Base-by-base conservation (phyloP, 2,329 filamentous ascomycete genomes). In the Colletotrichum sp. region DNA sequence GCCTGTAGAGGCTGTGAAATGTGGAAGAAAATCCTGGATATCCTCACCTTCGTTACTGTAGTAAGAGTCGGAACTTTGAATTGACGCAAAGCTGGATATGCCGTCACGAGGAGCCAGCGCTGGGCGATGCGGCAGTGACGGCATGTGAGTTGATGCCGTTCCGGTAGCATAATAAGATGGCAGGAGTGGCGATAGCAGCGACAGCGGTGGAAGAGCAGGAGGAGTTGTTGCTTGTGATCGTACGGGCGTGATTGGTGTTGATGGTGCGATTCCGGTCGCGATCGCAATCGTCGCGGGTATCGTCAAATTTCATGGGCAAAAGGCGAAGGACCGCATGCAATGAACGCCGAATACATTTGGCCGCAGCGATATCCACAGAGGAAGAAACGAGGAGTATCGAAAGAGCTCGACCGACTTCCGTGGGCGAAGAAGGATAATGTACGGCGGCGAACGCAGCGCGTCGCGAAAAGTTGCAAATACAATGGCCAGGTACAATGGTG, bases 21-120 rank as follows among this genome's bases (percentile, higher is more conserved):
- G 64, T 68, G 30, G 27, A 27, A 34, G 36, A 9, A 25, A 36
- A 18, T n/a, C 18, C 16, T 18, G 64, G 60, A 25, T 32, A 30
- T 55, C 52, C 80, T 39, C 79, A 92, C 92, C 92, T 85, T 92
- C 86, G 79, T 93, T 92, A 70, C 90, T 90, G 79, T 94, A 92
- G 79, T 89, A 90, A 16, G 85, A 81, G 34, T 87, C 86, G 56
- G 77, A 78, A 66, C 75, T 78, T 55, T 77, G 78, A 60, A 77
- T 77, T 62, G 78, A 75, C 68, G 80, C 78, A 70, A 79, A 77
- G 74, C 78, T 80, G 78, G 79, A 77, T 80, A 78, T 81, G 81
- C 82, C 83, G 80, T 84, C 83, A 79, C 81, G 80, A 66, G 79
- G 78, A 81, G 82, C 81, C 80, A 81, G 82, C 81, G 80, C 81